Evolutionary conservation across 495 filamentous ascomycete genomes (phyloP), one percentile per base, ranked within the genome.

Genomic region (Penicillium canariense): DNA sequence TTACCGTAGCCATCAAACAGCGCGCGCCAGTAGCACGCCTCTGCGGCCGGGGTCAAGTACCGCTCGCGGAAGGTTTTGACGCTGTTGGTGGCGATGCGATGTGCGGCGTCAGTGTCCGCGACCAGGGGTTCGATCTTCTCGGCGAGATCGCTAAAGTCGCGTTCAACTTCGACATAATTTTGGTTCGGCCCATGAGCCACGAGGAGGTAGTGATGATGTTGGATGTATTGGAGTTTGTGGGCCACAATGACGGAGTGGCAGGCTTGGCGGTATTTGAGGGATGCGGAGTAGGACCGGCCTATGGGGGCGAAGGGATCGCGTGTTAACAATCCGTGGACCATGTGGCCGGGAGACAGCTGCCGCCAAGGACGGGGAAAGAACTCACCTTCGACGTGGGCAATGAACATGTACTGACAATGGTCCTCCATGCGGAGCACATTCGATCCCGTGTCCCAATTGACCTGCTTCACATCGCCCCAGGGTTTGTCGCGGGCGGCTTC

Each of bases 101-200:
- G 67, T 1, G 82, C 81, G 31, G 69, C 67, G 0, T 70, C 57
- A 0, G 74, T 69, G 45, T 84, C 60, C 8, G 45, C 48, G 18
- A 82, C 60, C 9, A 82, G 69, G 4, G 73, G 67, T 28, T 80
- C 51, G 27, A 87, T 75, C 54, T 75, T 79, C 7, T 73, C 69
- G n/a, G 77, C 66, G 4, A 87, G 70, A 58, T 85, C 74, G 28
- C 75, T 76, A 58, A 79, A 86, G 58, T 87, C 81, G 20, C 75
- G 69, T 28, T 77, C 69, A 4, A 86, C 82, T 51, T 82, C 72
- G 40, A 87, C 74, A 45, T 80, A 86, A 61, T 86, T 89, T 59
- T 86, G 82, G 2, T 81, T 60, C 5, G 80, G 74, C 0, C 84
- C 84, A 7, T 61, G 61, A 22, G 71, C 50, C 0, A 74, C 54